Evolutionary conservation across 352 stramenopile species (phyloP).

Genomic region (Plasmopara viticola): DNA sequence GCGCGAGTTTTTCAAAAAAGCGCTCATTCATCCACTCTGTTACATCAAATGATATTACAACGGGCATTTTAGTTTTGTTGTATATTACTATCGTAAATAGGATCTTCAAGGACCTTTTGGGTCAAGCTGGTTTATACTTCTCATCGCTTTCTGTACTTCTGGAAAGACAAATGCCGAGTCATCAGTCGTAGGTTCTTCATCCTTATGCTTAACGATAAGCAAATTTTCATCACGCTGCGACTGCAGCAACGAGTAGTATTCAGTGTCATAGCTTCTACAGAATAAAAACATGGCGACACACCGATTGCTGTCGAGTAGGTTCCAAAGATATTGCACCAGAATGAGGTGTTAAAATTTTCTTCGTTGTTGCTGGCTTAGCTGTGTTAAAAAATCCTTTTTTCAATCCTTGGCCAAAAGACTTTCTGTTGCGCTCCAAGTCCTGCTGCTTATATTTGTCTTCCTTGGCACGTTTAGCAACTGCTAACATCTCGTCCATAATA

Average conservation of each 20-base stretch:
- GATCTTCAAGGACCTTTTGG: slow-evolving; percentile 35
- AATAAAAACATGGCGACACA: background rate
- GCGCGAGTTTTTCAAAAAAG: slow-evolving; percentile 65
- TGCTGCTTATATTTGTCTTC: slow-evolving; percentile 38
- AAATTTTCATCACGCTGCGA: slow-evolving; percentile 37
- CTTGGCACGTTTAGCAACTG: slow-evolving; percentile 43
- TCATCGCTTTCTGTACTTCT: slow-evolving; percentile 65
- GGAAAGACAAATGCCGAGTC: slow-evolving; percentile 52
- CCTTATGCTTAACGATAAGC: slow-evolving; percentile 24
- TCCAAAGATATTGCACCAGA: slow-evolving; percentile 9
- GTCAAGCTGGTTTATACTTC: slow-evolving; percentile 52
- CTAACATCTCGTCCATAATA: slow-evolving; percentile 78
- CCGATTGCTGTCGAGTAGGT: slow-evolving; percentile 9
- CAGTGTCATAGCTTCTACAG: background rate
- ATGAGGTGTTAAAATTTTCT: slow-evolving; percentile 4
- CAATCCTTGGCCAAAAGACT: slow-evolving; percentile 52
- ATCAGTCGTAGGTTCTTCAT: slow-evolving; percentile 12
- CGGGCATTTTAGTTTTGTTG: background rate
- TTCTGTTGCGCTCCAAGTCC: slow-evolving; percentile 38
- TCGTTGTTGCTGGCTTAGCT: slow-evolving; percentile 10
- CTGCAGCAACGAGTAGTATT: background rate
- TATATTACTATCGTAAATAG: background rate
- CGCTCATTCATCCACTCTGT: slow-evolving; percentile 70
- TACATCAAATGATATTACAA: background rate
- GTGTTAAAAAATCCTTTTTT: slow-evolving; percentile 70